Conservation (phyloP, 768 basidiomycete genomes). For the Leccinum barrowsii region DNA sequence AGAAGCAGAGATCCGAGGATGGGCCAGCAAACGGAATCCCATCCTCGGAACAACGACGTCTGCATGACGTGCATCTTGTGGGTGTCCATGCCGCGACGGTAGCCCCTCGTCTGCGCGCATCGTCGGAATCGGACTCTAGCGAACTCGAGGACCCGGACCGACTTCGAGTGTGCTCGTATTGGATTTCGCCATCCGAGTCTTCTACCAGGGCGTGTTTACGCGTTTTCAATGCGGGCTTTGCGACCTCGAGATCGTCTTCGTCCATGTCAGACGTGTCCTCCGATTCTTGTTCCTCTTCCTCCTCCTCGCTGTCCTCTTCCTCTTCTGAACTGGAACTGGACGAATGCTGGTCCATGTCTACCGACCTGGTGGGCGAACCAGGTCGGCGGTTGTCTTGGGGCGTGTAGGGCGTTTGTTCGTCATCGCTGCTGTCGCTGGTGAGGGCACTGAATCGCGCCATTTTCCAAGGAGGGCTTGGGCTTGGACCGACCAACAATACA, state of each 20-base stretch:
- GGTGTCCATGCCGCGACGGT: no score
- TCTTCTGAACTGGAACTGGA: conserved; percentile 26
- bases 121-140: no score
- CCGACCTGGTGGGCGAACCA: conserved; percentile 19
- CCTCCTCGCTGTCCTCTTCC: conserved; percentile 34
- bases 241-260: conserved; percentile 44
- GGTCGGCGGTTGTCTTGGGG: conserved; percentile 17
- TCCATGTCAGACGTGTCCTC: conserved; percentile 46
- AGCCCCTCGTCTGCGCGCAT: no score
- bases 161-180: no score
- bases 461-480: conserved; percentile 8
- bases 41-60: conserved; percentile 35
- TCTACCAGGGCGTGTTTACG: conserved; percentile 35
- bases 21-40: conserved; percentile 70
- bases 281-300: conserved; percentile 36
- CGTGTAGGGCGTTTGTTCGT: conserved; percentile 40
- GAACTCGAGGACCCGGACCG: no score
- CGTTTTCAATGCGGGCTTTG: conserved; percentile 20
- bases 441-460: conserved; percentile 73
- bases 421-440: conserved; percentile 53
- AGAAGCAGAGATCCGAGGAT: conserved; percentile 63
- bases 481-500: conserved; percentile 19
- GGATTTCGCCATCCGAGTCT: no score
- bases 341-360: conserved; percentile 33
- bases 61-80: no score